Conservation (phyloP, 345 rosid species). For the Ailanthus altissimus region DNA sequence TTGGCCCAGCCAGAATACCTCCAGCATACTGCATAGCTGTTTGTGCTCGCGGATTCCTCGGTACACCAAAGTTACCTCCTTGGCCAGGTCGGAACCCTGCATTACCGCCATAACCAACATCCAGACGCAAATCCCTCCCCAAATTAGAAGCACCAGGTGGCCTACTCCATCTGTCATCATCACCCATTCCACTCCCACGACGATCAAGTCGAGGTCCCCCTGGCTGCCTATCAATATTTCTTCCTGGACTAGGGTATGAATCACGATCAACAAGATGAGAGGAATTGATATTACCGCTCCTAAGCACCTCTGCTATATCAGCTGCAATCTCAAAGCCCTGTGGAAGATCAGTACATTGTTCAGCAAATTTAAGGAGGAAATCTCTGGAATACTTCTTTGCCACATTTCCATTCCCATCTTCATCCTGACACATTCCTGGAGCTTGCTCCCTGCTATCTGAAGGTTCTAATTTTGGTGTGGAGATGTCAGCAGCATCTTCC, state of each 20-base stretch:
- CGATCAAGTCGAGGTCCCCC: constrained; percentile 69
- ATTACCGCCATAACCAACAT: constrained; percentile 48
- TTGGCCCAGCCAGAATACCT: constrained; percentile 71
- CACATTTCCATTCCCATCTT: constrained; percentile 41
- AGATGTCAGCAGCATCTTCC: constrained; percentile 95
- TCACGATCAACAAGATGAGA: constrained; percentile 58
- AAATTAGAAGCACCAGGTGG: constrained; percentile 43
- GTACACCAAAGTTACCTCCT: constrained; percentile 75
- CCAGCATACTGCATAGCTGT: constrained; percentile 44
- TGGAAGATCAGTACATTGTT: constrained; percentile 69
- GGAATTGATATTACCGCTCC: constrained; percentile 32
- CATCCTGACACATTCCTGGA: constrained; percentile 31
- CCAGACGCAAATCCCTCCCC: constrained; percentile 59
- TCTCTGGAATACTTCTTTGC: constrained; percentile 90
- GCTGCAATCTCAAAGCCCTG: constrained; percentile 52
- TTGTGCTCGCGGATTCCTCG: constrained; percentile 69
- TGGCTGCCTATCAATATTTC: constrained; percentile 59
- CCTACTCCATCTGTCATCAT: constrained; percentile 77
- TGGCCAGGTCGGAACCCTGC: constrained; percentile 64
- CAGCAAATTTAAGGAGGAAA: constrained; percentile 79
- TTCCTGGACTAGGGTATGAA: constrained; percentile 59
- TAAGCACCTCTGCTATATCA: constrained; percentile 52
- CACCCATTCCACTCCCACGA: constrained; percentile 57
- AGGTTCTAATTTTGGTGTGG: constrained; percentile 74
- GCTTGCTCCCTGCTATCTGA: constrained; percentile 31